phyloP scores from a whole-genome alignment of 1,139 yeast species.

The Candida sp. region DNA sequence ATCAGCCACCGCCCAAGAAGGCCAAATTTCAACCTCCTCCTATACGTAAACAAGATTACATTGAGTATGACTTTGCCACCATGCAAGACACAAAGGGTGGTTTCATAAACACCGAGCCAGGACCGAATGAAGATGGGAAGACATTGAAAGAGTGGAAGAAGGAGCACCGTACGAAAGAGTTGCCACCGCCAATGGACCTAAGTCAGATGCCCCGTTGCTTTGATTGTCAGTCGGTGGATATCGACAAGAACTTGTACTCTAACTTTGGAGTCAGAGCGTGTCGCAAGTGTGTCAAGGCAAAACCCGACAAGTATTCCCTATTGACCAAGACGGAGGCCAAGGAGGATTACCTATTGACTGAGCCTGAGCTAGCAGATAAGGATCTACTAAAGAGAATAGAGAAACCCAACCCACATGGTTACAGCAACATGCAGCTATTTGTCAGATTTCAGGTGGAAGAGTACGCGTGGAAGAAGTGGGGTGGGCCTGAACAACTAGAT shows the following conservation, averaged over 20 bases:
- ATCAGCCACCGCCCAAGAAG: not conserved
- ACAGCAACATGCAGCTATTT: conserved; percentile 91
- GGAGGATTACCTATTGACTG: conserved; percentile 91
- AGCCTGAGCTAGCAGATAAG: conserved; percentile 83
- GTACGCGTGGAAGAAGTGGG: conserved; percentile 95
- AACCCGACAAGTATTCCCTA: conserved; percentile 88
- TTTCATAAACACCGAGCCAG: conserved; percentile 56
- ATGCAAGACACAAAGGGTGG: conserved; percentile 93
- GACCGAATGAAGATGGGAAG: conserved; percentile 28
- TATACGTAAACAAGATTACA: conserved; percentile 69
- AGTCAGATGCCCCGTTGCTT: conserved; percentile 76
- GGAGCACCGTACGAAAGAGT: conserved; percentile 55
- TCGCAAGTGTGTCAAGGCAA: conserved; percentile 67
- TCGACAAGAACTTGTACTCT: conserved; percentile 73
- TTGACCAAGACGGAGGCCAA: conserved; percentile 95
- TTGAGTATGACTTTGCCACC: conserved; percentile 90
- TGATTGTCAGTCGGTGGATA: conserved; percentile 81
- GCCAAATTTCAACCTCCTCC: conserved; percentile 38
- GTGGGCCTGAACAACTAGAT: conserved; percentile 85
- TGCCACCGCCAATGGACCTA: conserved; percentile 75
- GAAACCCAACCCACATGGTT: conserved; percentile 95
- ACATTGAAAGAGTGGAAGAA: conserved; percentile 81
- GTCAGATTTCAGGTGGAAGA: conserved; percentile 90
- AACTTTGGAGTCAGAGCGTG: conserved; percentile 80
- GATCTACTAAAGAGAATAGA: conserved; percentile 76